Evolutionary conservation across 768 basidiomycete species (phyloP).

Genomic region (Udeniomyces megalosporus): DNA sequence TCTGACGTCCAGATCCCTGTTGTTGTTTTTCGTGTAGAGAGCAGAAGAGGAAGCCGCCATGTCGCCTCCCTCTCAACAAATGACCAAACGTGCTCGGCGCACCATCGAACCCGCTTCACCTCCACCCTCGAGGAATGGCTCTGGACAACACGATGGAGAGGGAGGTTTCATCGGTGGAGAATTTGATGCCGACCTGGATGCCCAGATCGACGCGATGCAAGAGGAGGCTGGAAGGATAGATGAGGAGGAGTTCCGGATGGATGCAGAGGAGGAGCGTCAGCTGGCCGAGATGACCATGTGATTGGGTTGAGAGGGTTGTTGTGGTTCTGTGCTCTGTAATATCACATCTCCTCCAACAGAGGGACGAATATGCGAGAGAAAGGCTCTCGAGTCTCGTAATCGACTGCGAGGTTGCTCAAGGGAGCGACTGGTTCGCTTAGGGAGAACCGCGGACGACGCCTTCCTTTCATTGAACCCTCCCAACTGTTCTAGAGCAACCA

Average conservation of each 20-base stretch:
- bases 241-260: not conserved
- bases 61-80: not conserved
- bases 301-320: not conserved
- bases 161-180: not conserved
- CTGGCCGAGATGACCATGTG: not conserved
- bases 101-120: not conserved
- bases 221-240: not conserved
- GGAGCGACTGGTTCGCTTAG: too few relatives aligned
- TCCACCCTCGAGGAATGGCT: not conserved
- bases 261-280: not conserved
- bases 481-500: too few relatives aligned
- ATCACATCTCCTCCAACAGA: too few relatives aligned
- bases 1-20: too few relatives aligned
- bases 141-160: not conserved
- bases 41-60: constrained; percentile 1
- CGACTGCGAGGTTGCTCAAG: too few relatives aligned
- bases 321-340: too few relatives aligned
- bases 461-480: too few relatives aligned
- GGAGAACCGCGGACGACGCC: too few relatives aligned
- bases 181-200: not conserved
- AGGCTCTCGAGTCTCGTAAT: too few relatives aligned
- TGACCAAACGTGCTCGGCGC: not conserved
- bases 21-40: not conserved
- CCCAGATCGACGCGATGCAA: not conserved
- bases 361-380: too few relatives aligned